Evolutionary conservation across 129 eudicot species (phyloP), one percentile per base, ranked within the genome.

Genomic region (Artemisia argyi): DNA sequence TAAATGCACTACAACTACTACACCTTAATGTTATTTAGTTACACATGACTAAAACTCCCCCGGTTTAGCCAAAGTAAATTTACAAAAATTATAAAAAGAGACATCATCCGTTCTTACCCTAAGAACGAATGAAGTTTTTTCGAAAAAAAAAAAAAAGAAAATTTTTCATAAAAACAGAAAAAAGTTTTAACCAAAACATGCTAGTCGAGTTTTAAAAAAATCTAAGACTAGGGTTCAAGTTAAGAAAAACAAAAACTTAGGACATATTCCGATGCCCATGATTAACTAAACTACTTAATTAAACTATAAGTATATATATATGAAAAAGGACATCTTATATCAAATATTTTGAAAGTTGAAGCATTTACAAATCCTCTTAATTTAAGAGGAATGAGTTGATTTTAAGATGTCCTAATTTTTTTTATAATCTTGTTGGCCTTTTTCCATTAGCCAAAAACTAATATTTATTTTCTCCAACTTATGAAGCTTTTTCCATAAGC

Each of bases 241-340:
- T 83, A 66, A 51, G 58, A 62, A 53, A 72, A 78, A 77, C 65
- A 81, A 85, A 85, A 83, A 82, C 61, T 63, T 78, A 51, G 77
- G 75, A 82, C 83, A 77, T 81, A 78, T 73, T 78, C 89, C 89
- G 51, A 66, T 79, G 83, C 89, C 86, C 90, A 83, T 70, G 89
- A 78, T 82, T 85, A 39, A 39, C 44, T 39, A 39, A 39, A 39
- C 44, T 39, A 39, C 0, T 20, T 20, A 20, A 20, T 39, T 39
- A 74, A 85, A 82, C 71, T 71, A 49, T 62, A 60, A 80, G 47
- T 52, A 82, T 79, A 77, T 81, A 50, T 20, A 13, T 61, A 54
- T 71, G 39, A 39, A 60, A 61, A 61, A 56, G 66, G 69, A 71
- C 82, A 78, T 56, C 82, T 46, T 71, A 53, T 26, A 67, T 67